Conservation (phyloP, 2,329 filamentous ascomycete genomes). For the Chalaropsis ovoidea region DNA sequence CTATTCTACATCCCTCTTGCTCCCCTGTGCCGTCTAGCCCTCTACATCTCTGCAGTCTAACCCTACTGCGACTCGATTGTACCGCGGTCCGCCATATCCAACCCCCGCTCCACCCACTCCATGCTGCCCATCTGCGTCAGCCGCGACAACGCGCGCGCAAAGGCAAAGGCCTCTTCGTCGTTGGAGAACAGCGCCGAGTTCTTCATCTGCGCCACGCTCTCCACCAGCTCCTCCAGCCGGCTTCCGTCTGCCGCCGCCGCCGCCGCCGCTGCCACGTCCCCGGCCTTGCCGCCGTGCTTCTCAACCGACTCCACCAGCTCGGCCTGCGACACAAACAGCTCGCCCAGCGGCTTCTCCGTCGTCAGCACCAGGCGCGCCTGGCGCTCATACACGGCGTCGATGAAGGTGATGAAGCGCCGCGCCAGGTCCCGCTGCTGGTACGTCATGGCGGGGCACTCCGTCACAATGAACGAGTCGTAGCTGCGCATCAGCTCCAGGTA, state of each 20-base stretch:
- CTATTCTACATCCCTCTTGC: not conserved
- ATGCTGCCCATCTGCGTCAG: conserved; percentile 86
- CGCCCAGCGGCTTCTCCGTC: conserved; percentile 69
- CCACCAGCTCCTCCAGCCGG: conserved; percentile 78
- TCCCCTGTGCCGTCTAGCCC: not conserved
- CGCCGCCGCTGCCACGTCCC: conserved; percentile 27
- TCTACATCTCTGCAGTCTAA: conserved; percentile 39
- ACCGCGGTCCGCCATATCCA: conserved; percentile 54
- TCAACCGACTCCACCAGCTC: conserved; percentile 55
- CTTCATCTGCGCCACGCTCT: conserved; percentile 77
- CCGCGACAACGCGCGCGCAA: conserved; percentile 75
- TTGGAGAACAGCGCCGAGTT: conserved; percentile 79
- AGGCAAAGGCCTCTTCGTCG: conserved; percentile 93
- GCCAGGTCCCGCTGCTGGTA: conserved; percentile 77
- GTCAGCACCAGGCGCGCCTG: conserved; percentile 94
- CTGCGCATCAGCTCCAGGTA: conserved; percentile 83
- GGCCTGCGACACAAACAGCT: conserved; percentile 70
- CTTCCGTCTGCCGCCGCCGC: conserved; percentile 39
- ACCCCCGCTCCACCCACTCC: conserved; percentile 84
- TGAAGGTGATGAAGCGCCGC: conserved; percentile 89
- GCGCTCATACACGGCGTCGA: conserved; percentile 88
- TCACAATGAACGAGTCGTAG: conserved; percentile 88
- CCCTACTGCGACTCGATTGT: conserved; percentile 57
- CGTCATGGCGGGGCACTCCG: conserved; percentile 85
- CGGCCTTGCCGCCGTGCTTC: conserved; percentile 36